A percentile compares a stretch with the other conserved stretches of the same genome.
Conservation (phyloP, 805 yeast species). For the baker's yeast (Saccharomyces cerevisiae) region DNA sequence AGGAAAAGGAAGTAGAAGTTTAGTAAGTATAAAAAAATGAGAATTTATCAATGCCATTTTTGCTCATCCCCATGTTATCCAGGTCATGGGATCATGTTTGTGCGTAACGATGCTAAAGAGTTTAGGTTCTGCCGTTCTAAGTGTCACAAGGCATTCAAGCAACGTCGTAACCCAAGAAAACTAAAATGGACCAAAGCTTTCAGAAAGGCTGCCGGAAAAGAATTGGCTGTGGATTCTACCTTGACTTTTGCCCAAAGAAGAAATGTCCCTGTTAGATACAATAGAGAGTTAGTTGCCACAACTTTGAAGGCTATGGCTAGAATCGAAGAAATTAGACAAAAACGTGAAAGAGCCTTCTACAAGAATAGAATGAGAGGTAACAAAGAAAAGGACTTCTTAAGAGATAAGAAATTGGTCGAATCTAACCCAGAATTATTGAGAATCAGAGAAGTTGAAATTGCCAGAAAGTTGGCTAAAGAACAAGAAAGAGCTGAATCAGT, state of each 20-base stretch:
- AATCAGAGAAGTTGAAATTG: conserved; percentile 88
- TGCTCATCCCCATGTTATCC: conserved; percentile 96
- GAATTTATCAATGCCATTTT: conserved; percentile 88
- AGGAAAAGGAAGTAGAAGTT: not conserved
- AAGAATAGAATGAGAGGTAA: conserved; percentile 99
- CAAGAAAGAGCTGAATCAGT: conserved; percentile 48
- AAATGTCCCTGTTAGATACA: conserved; percentile 95
- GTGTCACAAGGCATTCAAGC: conserved; percentile 95
- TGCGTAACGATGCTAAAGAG: conserved; percentile 95
- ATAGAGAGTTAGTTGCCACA: conserved; percentile 90
- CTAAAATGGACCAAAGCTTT: conserved; percentile 98
- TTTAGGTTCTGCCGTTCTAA: conserved; percentile 96
- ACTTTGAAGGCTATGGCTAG: conserved; percentile 93
- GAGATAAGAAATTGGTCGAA: conserved; percentile 84
- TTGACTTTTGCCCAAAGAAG: conserved; percentile 94
- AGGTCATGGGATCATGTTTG: conserved; percentile 94
- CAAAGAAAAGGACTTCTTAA: conserved; percentile 73
- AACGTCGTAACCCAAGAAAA: conserved; percentile 97
- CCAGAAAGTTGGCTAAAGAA: conserved; percentile 62
- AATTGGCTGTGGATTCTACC: conserved; percentile 93
- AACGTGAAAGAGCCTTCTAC: conserved; percentile 96
- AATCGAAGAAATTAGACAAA: conserved; percentile 90
- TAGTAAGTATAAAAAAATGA: conserved; percentile 39
- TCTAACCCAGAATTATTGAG: conserved; percentile 80
- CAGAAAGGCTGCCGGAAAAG: conserved; percentile 98